Conservation (phyloP, 768 basidiomycete genomes). For the Cystofilobasidium macerans region DNA sequence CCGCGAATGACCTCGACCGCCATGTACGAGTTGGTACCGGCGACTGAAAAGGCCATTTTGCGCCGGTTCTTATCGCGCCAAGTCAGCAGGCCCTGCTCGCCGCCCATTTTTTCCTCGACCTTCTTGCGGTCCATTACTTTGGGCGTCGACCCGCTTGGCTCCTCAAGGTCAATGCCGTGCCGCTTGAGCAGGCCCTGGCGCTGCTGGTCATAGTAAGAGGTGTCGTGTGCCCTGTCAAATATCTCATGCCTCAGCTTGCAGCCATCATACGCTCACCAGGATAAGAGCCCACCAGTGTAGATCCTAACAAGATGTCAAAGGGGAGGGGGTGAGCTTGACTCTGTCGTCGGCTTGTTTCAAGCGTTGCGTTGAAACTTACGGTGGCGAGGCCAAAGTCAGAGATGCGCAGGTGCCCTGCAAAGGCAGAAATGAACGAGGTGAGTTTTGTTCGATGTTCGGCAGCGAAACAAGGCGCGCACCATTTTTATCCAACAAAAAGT, state of each 20-base stretch:
- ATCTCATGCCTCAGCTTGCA: constrained; percentile 39
- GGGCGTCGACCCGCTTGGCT: constrained; percentile 41
- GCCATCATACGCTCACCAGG: too few relatives aligned
- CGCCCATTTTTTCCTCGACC: constrained; percentile 64
- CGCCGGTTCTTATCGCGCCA: constrained; percentile 89
- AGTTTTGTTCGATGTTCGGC: not conserved
- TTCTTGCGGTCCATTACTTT: constrained; percentile 37
- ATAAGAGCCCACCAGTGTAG: constrained; percentile 17
- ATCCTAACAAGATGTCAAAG: constrained; percentile 28
- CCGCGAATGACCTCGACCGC: constrained; percentile 40
- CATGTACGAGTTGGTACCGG: constrained; percentile 39
- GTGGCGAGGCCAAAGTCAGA: constrained; percentile 93
- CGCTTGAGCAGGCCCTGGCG: constrained; percentile 75
- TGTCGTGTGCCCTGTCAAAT: constrained; percentile 75
- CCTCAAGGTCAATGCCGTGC: constrained; percentile 90
- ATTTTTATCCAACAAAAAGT: constrained; percentile 79
- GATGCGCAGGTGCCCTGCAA: constrained; percentile 72
- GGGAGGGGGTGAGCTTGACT: constrained; percentile 25
- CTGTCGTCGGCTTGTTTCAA: too few relatives aligned
- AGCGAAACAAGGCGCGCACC: not conserved
- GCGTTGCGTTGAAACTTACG: too few relatives aligned
- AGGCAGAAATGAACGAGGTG: too few relatives aligned
- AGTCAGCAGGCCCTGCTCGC: constrained; percentile 69
- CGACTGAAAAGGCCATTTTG: constrained; percentile 52
- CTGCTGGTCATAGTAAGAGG: constrained; percentile 91